Evolutionary conservation across 192 early-diverging fungal genomes (phyloP), one percentile per base, ranked within the genome.

Genomic region (Coemansia sp.): DNA sequence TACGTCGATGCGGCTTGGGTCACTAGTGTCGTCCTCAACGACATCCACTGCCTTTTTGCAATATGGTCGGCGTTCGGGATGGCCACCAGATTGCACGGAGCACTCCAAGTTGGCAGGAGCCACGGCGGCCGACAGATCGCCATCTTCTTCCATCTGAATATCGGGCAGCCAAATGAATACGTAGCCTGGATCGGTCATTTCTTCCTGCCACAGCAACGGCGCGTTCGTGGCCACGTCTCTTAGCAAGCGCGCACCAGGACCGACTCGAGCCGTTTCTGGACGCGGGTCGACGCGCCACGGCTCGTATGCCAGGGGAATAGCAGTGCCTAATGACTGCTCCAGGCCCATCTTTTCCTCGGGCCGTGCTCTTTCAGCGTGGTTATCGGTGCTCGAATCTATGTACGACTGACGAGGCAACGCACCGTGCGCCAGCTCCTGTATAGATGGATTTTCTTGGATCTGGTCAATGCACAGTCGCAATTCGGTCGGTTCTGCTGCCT

Each of bases 271-370:
- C 15, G 40, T 42, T 17, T 60, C 59, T 0, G 59, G 59, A 6
- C 59, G 59, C 25, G 39, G 24, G 27, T 60, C 59, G 15, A 60
- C 40, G 7, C 59, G 59, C 59, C 59, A 60, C 25, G 59, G 38
- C 59, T 60, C 59, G 20, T 60, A 60, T 15, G 24, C 38, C 24
- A 60, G 22, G 20, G 59, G 59, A 12, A 24, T 20, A 6, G 59
- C 24, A 3, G n/a, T 37, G 15, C 38, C 24, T 27, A 60, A 25
- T 8, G 42, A 10, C 25, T 42, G 39, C 24, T 17, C 40, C 24
- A 42, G 41, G 35, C n/a, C n/a, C 37, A 38, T 9, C 56, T 38
- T 58, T 8, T 58, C 35, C 11, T 17, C n/a, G 11, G 56, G 36
- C 4, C 6, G 32, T 25, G 35, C 19, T 15, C 20, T 36, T 24